Percentiles rank a stretch among this genome's conserved stretches.
Evolutionary conservation across 495 filamentous ascomycete species (phyloP).

Genomic region (Collariella sp.): DNA sequence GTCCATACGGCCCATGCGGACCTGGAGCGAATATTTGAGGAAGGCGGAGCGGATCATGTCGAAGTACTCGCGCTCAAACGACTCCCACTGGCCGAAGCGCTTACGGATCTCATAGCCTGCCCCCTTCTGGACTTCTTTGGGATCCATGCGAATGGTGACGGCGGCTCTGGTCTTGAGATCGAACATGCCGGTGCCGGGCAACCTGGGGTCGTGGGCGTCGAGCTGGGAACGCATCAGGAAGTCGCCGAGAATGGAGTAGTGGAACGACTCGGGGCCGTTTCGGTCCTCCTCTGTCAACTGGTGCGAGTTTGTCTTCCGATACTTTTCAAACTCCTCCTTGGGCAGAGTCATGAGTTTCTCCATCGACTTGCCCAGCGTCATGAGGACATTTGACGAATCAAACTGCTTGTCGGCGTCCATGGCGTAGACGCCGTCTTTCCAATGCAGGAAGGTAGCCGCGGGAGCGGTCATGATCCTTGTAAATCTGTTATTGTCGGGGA

Average conservation of each 20-base stretch:
- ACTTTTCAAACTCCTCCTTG: slow-evolving; percentile 74
- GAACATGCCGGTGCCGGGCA: slow-evolving; percentile 92
- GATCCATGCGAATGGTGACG: slow-evolving; percentile 79
- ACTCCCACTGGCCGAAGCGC: slow-evolving; percentile 68
- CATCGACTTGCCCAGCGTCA: slow-evolving; percentile 87
- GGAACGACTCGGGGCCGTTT: slow-evolving; percentile 62
- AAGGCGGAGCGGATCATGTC: slow-evolving; percentile 95
- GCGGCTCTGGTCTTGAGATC: slow-evolving; percentile 95
- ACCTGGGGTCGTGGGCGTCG: slow-evolving; percentile 76
- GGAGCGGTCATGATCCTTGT: slow-evolving; percentile 63
- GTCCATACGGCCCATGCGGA: slow-evolving; percentile 94
- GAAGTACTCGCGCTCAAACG: slow-evolving; percentile 89
- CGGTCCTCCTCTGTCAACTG: slow-evolving; percentile 57
- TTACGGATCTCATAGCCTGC: slow-evolving; percentile 79
- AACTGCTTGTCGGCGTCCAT: slow-evolving; percentile 96
- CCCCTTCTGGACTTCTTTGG: slow-evolving; percentile 59
- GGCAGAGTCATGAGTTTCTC: slow-evolving; percentile 87
- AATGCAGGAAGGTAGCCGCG: slow-evolving; percentile 73
- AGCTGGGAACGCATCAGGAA: slow-evolving; percentile 95
- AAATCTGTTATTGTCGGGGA: slow-evolving; percentile 50
- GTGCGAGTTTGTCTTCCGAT: slow-evolving; percentile 56
- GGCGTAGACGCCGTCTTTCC: slow-evolving; percentile 80
- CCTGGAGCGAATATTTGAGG: slow-evolving; percentile 94
- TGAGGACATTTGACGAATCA: slow-evolving; percentile 75
- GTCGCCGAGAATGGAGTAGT: slow-evolving; percentile 82